Conservation (phyloP, 163 green algal species). For the Volvox carteri region DNA sequence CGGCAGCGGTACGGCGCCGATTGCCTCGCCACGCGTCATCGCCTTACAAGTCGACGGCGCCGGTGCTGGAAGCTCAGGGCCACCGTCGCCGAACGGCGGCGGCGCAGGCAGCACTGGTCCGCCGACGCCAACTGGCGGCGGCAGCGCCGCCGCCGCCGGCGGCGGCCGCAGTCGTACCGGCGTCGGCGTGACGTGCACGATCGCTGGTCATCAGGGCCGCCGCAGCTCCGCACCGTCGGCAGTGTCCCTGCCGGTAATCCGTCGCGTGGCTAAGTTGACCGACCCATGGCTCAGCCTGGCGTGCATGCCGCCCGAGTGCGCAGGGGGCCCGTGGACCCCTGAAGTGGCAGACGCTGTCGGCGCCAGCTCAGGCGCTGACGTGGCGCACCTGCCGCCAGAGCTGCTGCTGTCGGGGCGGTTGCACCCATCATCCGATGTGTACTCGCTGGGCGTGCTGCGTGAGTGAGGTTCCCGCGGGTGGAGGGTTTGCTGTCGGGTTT, state of each 20-base stretch:
- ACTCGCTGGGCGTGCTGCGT: slow-evolving; percentile 60
- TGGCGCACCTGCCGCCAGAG: slow-evolving; percentile 65
- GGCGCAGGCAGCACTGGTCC: background rate
- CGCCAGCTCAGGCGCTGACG: background rate
- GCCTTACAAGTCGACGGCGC: background rate
- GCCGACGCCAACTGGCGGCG: background rate
- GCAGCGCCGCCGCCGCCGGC: background rate
- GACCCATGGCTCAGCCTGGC: slow-evolving; percentile 52
- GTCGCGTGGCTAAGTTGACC: slow-evolving; percentile 22
- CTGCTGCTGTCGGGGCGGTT: slow-evolving; percentile 65
- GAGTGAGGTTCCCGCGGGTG: background rate
- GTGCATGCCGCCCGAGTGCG: slow-evolving; percentile 4
- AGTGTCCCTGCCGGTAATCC: slow-evolving; percentile 15
- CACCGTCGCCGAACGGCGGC: background rate
- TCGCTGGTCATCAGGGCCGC: background rate
- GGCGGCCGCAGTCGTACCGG: background rate
- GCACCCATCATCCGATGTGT: slow-evolving; percentile 64
- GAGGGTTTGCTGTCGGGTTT: background rate
- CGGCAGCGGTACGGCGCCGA: background rate
- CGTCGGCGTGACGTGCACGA: background rate
- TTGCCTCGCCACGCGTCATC: background rate
- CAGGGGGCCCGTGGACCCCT: slow-evolving; percentile 27
- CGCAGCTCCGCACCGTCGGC: slow-evolving; percentile 18
- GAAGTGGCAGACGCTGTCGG: slow-evolving; percentile 13
- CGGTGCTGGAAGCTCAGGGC: background rate